phyloP scores from a whole-genome alignment of 2,329 filamentous ascomycete genomes.

The Beauveria varroae region DNA sequence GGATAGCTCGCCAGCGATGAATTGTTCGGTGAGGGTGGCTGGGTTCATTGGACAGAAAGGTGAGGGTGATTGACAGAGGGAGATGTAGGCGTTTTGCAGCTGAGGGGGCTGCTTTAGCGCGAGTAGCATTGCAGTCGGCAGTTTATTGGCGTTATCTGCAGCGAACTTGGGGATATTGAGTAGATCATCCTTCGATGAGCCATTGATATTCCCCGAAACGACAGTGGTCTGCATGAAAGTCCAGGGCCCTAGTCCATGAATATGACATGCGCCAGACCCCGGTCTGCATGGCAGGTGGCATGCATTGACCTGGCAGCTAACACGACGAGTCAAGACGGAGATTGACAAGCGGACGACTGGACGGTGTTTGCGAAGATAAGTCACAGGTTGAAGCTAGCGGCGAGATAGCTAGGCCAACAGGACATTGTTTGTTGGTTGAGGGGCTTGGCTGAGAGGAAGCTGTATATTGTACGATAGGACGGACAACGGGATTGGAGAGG shows the following conservation, averaged over 20 bases:
- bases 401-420: too few relatives aligned
- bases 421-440: too few relatives aligned
- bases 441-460: too few relatives aligned
- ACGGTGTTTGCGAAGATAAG: too few relatives aligned
- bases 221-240: neutral
- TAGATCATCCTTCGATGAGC: neutral
- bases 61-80: neutral
- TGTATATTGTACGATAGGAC: too few relatives aligned
- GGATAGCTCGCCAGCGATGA: neutral
- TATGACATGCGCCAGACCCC: slow-evolving; percentile 2
- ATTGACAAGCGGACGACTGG: neutral
- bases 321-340: neutral
- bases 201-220: neutral
- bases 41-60: neutral
- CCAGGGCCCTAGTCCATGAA: neutral
- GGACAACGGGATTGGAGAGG: too few relatives aligned
- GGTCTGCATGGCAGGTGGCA: neutral
- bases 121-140: neutral
- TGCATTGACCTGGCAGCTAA: neutral
- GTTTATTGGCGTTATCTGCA: neutral
- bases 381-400: too few relatives aligned
- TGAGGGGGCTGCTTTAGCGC: neutral
- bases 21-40: neutral
- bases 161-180: neutral
- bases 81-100: neutral